Evolutionary conservation across 768 basidiomycete species (phyloP), one percentile per base, ranked within the genome.

Genomic region (Tylopilus subfusipes): DNA sequence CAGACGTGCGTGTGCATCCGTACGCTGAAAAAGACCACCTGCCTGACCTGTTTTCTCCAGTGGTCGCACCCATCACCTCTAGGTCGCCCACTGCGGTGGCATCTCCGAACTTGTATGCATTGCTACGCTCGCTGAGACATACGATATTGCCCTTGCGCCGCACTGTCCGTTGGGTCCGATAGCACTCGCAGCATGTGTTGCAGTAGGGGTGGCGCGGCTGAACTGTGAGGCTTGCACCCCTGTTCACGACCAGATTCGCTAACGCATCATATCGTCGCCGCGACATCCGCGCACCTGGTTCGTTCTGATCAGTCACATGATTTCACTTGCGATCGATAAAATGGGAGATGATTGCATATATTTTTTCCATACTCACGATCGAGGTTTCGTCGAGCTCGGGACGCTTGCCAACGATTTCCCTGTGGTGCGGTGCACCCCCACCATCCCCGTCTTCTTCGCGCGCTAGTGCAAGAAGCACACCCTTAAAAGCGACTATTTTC

Each of bases 141-240:
- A 36, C 38, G 34, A 36, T 36, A 16, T 18, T 4, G 34, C 34
- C 34, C 12, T 36, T 7, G 34, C 34, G 4, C 38, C 38, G 8
- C 38, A 38, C n/a, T 38, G 34, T 18, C 34, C 18, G 34, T 36
- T 18, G 34, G 34, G 34, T 36, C 34, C 34, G 7, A 36, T 36
- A 36, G 34, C 18, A 16, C 42, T 29, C 18, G 27, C 86, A 6
- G 85, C 86, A 21, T 84, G 82, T 61, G 78, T 88, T 40, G 83
- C 87, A 50, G 76, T 88, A 4, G 85, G 34, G 16, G 34, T 18
- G 18, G 16, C 34, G 16, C 38, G 8, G 16, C 38, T 81, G 4
- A 86, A 87, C 61, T 85, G 85, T 81, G 56, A 59, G 80, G 66
- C 1, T 36, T 50, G 12, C 13, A 21, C 36, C 18, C 8, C 16